Conservation (phyloP, 176 grass and related monocot genomes). For the Juncus inflexus region DNA sequence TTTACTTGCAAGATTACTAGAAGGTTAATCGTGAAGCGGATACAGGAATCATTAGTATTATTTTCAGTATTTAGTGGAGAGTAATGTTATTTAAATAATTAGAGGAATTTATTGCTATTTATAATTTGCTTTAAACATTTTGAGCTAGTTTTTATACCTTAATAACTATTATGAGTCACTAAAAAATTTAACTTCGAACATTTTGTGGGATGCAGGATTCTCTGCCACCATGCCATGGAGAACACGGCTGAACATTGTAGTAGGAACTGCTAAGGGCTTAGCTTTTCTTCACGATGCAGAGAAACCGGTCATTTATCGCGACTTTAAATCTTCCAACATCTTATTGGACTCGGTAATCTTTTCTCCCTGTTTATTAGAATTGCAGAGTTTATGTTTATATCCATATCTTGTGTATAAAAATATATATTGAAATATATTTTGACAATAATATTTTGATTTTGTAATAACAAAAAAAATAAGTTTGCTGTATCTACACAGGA, state of each 20-base stretch:
- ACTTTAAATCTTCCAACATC: conserved; percentile 85
- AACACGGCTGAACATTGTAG: conserved; percentile 61
- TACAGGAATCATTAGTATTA: too few relatives aligned
- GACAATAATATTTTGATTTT: background rate
- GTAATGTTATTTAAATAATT: too few relatives aligned
- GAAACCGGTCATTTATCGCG: conserved; percentile 82
- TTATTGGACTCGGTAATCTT: conserved; percentile 56
- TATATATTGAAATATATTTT: background rate
- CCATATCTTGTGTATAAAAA: background rate
- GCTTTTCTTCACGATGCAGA: conserved; percentile 68
- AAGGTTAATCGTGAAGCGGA: too few relatives aligned
- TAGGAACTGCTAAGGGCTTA: conserved; percentile 74
- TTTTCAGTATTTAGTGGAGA: too few relatives aligned
- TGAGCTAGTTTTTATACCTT: too few relatives aligned
- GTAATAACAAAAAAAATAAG: background rate
- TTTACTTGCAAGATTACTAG: too few relatives aligned
- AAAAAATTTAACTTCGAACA: too few relatives aligned
- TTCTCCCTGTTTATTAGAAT: background rate
- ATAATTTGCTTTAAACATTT: too few relatives aligned
- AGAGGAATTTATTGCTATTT: too few relatives aligned
- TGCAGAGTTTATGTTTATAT: background rate
- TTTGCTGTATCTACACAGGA: conserved; percentile 34
- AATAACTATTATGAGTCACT: too few relatives aligned
- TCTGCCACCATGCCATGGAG: conserved; percentile 47
- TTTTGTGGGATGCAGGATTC: conserved; percentile 34